Conservation (phyloP, 139 green algal species). For the Chlamydomonas incerta region DNA sequence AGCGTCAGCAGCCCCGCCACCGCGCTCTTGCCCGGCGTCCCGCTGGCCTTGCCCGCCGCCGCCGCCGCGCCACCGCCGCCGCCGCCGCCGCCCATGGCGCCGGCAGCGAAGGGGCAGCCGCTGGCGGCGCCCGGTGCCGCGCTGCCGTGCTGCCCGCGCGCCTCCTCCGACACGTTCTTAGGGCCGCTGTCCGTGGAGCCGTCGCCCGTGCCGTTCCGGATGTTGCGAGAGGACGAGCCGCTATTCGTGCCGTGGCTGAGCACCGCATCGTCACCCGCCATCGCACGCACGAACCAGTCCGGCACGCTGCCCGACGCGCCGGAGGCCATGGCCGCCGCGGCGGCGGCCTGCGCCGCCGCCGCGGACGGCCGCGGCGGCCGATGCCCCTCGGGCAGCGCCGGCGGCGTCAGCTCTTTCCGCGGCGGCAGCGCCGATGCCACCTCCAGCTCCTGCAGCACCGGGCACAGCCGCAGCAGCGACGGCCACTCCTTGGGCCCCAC, state of each 20-base stretch:
- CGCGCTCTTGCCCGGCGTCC: background rate
- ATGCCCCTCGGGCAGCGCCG: background rate
- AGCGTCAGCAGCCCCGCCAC: background rate
- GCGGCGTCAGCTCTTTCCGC: background rate
- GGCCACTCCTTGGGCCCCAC: conserved; percentile 1
- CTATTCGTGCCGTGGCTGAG: background rate
- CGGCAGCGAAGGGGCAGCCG: background rate
- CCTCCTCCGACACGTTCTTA: no score
- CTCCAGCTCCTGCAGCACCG: conserved; percentile 6
- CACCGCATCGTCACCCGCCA: background rate
- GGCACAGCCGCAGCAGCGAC: background rate
- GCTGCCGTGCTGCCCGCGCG: background rate
- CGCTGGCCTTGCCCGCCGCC: no score
- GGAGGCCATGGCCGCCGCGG: background rate
- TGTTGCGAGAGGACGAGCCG: background rate
- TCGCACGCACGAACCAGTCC: conserved; percentile 32
- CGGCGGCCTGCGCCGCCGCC: background rate
- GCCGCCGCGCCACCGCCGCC: background rate
- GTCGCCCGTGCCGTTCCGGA: no score
- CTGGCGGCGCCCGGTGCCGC: background rate
- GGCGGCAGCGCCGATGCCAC: background rate
- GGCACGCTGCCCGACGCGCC: background rate
- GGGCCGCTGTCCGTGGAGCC: no score
- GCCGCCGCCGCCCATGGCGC: background rate
- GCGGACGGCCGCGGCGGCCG: background rate